Evolutionary conservation across 2,329 filamentous ascomycete genomes (phyloP), one percentile per base, ranked within the genome.

Genomic region (Cylindrodendrum hubeiense): DNA sequence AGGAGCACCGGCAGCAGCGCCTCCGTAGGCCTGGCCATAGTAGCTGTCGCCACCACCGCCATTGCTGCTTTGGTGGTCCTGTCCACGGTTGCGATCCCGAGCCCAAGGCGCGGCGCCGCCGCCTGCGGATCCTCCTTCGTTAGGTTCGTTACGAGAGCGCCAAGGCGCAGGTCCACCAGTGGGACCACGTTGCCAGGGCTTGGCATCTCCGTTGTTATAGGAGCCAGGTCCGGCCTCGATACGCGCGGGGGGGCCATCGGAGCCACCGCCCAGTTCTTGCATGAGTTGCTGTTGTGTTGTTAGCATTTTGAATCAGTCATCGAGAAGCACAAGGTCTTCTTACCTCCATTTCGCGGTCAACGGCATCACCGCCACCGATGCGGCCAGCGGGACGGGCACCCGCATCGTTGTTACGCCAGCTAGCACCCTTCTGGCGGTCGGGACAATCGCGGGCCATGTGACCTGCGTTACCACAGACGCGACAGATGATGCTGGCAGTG

Each of bases 391-490:
- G 84, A 65, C 84, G 82, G 67, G 81, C 83, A 10, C 80, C 81
- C 57, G 83, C 83, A 63, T 87, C 88, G 74, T 93, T 90, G 76
- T 97, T 97, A 75, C 96, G 94, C 93, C 94, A 98, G 80, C 93
- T 95, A 49, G 91, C 90, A 75, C 96, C 96, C 77, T 93, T 90
- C 84, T 96, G 93, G 78, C 96, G 88, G 77, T 99, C 96, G 49
- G 95, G 94, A 88, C 96, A 99, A 83, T 99, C 96, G 74, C 95
- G 91, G 72, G 95, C 96, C 94, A 99, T 98, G 76, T 99, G 96
- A 21, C 96, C 96, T 70, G 96, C 95, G 79, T 98, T 98, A 73
- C 96, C 96, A 83, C 96, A 99, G 74, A 98, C 93, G 75, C 95
- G 95, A 83, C 96, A 99, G 78, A 99, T 98, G 79, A 99, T 98